These are phyloP conservation scores for Pyrenochaeta sp. DNA, from an alignment of 2,329 filamentous ascomycete genomes.

Conservation along the genomic window DNA sequence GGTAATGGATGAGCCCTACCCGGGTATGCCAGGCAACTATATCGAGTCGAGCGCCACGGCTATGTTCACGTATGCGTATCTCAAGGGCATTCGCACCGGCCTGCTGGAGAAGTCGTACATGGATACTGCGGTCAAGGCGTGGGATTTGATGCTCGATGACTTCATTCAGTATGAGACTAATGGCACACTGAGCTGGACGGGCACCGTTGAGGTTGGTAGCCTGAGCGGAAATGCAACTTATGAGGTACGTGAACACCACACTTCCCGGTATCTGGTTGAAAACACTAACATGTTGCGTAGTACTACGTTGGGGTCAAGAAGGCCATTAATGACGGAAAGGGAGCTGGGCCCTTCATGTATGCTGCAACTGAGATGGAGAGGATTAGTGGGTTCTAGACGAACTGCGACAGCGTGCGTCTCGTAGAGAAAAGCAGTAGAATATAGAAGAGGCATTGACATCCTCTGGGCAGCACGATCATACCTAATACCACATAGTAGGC, in stretches of 20 bases:
- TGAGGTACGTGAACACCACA: conserved; percentile 49
- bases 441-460: too few species aligned
- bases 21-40: conserved; percentile 60
- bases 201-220: conserved; percentile 62
- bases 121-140: conserved; percentile 52
- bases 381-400: conserved; percentile 18
- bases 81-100: conserved; percentile 45
- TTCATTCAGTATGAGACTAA: conserved; percentile 57
- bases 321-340: conserved; percentile 49
- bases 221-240: conserved; percentile 59
- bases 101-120: conserved; percentile 47
- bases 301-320: conserved; percentile 49
- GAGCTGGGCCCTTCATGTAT: conserved; percentile 53
- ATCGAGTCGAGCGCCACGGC: conserved; percentile 67
- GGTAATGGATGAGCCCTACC: conserved; percentile 61
- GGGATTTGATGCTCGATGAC: conserved; percentile 52
- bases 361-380: conserved; percentile 42
- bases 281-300: conserved; percentile 21
- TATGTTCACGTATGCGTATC: conserved; percentile 53
- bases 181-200: conserved; percentile 59
- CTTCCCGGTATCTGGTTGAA: neutral
- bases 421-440: too few species aligned
- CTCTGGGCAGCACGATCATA: too few species aligned
- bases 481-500: too few species aligned
- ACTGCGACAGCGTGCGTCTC: too few species aligned